Evolutionary conservation across 345 rosid genomes (phyloP).

Genomic region (Salix brachista): DNA sequence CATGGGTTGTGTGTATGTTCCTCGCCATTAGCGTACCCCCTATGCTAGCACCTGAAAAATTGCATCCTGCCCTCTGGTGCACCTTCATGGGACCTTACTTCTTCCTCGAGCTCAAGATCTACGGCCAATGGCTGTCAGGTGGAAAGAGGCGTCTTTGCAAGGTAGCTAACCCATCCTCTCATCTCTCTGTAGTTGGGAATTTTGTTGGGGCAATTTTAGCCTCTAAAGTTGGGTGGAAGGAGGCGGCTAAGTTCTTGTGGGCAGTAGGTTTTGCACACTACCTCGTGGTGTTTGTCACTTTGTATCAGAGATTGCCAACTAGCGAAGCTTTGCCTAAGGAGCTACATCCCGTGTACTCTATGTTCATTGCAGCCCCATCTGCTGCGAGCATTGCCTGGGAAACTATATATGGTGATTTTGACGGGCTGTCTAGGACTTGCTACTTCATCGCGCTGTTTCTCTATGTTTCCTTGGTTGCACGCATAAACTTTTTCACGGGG

Average conservation of each 20-base stretch:
- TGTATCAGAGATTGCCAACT: conserved; percentile 83
- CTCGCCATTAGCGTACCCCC: conserved; percentile 72
- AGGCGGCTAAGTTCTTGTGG: conserved; percentile 84
- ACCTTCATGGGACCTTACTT: conserved; percentile 78
- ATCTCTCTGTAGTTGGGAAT: conserved; percentile 89
- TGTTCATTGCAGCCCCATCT: conserved; percentile 98
- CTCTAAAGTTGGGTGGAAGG: conserved; percentile 77
- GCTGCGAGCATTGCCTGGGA: conserved; percentile 95
- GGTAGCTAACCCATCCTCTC: conserved; percentile 93
- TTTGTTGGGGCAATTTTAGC: conserved; percentile 93
- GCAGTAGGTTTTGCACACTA: conserved; percentile 93
- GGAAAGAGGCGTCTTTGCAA: conserved; percentile 89
- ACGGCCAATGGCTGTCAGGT: conserved; percentile 94
- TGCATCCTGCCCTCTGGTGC: conserved; percentile 78
- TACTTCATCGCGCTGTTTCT: conserved; percentile 84
- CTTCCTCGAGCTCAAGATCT: conserved; percentile 83
- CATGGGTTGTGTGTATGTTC: conserved; percentile 97
- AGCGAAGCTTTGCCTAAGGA: conserved; percentile 92
- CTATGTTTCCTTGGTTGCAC: conserved; percentile 61
- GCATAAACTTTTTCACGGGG: conserved; percentile 94
- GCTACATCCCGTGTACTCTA: conserved; percentile 89
- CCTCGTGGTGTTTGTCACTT: conserved; percentile 83
- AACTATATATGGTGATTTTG: conserved; percentile 72
- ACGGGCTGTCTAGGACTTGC: conserved; percentile 76
- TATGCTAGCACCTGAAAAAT: conserved; percentile 30